These are phyloP conservation scores for Scenedesmus sp. DNA, from an alignment of 163 green algal species.

Conservation along the genomic window DNA sequence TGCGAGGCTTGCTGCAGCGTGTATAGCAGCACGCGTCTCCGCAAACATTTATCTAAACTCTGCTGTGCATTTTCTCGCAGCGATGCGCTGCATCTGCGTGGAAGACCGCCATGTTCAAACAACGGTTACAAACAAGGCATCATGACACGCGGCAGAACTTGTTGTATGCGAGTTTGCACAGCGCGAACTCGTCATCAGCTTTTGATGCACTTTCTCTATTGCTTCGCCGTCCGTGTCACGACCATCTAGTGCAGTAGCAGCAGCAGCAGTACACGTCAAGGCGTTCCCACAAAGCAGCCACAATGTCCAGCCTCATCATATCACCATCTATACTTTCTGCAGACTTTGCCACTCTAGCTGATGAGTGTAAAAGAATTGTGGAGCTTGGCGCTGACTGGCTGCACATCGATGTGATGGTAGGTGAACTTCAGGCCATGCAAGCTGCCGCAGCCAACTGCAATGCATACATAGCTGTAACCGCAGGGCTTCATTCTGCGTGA, in stretches of 20 bases:
- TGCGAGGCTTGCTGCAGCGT: background rate
- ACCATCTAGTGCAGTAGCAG: background rate
- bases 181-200: background rate
- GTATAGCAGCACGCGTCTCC: background rate
- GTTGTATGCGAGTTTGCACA: background rate
- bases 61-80: background rate
- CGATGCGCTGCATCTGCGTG: background rate
- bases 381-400: slow-evolving; percentile 90
- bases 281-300: background rate
- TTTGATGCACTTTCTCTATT: background rate
- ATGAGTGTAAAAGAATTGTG: slow-evolving; percentile 83
- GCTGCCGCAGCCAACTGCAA: background rate
- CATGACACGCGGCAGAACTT: background rate
- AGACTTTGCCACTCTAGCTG: slow-evolving; percentile 85
- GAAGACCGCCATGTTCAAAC: background rate
- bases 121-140: background rate
- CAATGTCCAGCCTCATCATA: slow-evolving; percentile 30
- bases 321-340: slow-evolving; percentile 49
- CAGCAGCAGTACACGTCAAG: background rate
- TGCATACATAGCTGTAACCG: background rate
- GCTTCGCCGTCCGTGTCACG: background rate
- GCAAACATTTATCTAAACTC: no score
- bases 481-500: no score
- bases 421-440: slow-evolving; percentile 9
- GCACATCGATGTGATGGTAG: slow-evolving; percentile 92